Conservation (phyloP, 345 rosid species). For the Melastoma malabathricum region DNA sequence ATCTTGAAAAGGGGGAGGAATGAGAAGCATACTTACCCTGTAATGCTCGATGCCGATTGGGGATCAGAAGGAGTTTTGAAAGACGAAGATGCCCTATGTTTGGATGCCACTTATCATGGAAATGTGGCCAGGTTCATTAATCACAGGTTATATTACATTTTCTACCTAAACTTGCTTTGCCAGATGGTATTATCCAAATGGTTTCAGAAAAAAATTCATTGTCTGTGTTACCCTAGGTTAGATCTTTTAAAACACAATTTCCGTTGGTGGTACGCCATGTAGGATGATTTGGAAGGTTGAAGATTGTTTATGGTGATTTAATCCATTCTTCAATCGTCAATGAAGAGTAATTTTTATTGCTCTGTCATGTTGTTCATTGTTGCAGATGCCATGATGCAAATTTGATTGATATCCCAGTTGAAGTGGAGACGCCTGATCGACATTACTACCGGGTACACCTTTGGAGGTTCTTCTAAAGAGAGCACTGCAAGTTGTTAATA, state of each 20-base stretch:
- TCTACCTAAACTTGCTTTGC: background rate
- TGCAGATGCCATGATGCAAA: conserved; percentile 69
- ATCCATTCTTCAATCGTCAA: no score
- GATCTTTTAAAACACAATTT: no score
- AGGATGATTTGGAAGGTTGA: no score
- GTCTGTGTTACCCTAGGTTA: background rate
- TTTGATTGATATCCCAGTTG: conserved; percentile 78
- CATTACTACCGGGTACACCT: conserved; percentile 70
- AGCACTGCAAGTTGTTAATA: no score
- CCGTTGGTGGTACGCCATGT: no score
- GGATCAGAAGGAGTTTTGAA: conserved; percentile 34
- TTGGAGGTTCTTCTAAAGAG: no score
- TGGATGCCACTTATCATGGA: conserved; percentile 65
- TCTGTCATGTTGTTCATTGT: background rate
- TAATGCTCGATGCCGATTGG: conserved; percentile 80
- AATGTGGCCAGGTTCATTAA: conserved; percentile 82
- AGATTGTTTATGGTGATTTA: no score
- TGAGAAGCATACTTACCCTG: conserved; percentile 37
- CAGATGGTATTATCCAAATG: background rate
- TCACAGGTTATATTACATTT: conserved; percentile 42
- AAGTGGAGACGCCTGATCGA: conserved; percentile 59
- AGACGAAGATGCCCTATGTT: conserved; percentile 66
- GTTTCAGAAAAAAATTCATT: background rate
- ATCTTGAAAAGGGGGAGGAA: conserved; percentile 14
- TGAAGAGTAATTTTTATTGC: no score